Base-by-base conservation (phyloP, 768 basidiomycete genomes). In the Kwoniella heveanensis region DNA sequence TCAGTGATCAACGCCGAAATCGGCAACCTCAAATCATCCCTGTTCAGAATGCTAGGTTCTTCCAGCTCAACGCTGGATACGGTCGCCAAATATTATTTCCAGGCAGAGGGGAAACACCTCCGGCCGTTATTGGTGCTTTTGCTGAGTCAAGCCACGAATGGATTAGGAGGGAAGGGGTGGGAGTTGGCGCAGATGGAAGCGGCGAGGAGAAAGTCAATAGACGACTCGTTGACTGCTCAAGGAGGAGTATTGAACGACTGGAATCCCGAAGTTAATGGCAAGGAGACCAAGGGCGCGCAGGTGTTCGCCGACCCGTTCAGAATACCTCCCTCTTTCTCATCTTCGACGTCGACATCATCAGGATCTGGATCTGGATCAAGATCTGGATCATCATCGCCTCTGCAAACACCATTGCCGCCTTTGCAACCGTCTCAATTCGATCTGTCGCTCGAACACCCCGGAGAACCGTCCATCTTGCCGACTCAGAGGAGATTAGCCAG, bases 401-500 rank as follows among this genome's bases (percentile, higher is more conserved):
- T n/a, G 26, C n/a, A 21, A 47, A 29, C 57, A 50, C 26, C 59
- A n/a, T 19, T 19, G 24, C 58, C 63, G 37, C 58, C 59, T 36
- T 22, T 62, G 22, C 25, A 44, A 26, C 21, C 76, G 79, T 36
- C 70, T 81, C 12, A 30, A 30, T 64, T 64, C 30, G 62, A 64
- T 57, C 17, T 19, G 22, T 19, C 78, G 69, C 48, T 81, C 19
- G 62, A 60, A 27, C 57, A 64, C 8, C 19, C 53, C 13, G 54
- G 36, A 30, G 24, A 51, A 21, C 71, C 80, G 0, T 68, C 80
- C 4, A 83, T 90, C 49, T 85, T 99, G 6, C 92, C 95, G 17
- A 88, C 92, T 0, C 96, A 99, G 80, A 82, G 89, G 29, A 88
- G 94, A 29, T 86, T 99, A 32, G 95, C 94, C 3, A 92, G 95